A percentile compares a stretch with the other conserved stretches of the same genome.
Evolutionary conservation across 176 grass and related monocot species (phyloP).

Genomic region (Chloris gayana): DNA sequence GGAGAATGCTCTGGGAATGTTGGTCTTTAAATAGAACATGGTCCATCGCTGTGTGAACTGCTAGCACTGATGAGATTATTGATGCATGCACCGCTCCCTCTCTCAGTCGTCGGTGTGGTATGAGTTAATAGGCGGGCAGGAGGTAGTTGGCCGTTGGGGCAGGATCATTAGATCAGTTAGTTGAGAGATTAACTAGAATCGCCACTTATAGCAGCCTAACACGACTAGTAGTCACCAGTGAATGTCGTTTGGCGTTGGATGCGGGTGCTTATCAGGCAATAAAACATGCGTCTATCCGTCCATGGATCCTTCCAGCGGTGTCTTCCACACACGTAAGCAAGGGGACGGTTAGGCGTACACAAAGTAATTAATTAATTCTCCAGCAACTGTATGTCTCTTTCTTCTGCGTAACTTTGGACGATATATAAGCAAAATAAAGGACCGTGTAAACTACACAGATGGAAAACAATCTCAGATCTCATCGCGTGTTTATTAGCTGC

Average conservation of each 20-base stretch:
- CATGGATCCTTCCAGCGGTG: neutral
- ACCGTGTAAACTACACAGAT: too few relatives aligned
- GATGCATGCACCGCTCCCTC: neutral
- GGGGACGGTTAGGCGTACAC: neutral
- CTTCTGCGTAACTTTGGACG: too few relatives aligned
- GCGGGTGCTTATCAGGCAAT: neutral
- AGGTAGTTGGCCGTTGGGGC: neutral
- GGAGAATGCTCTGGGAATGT: neutral
- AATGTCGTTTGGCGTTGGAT: neutral
- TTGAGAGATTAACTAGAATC: neutral
- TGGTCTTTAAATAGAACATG: constrained; percentile 1
- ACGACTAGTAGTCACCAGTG: neutral
- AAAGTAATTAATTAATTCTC: neutral
- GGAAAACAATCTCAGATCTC: too few relatives aligned
- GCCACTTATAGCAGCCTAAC: neutral
- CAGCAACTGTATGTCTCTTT: too few relatives aligned
- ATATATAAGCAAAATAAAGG: too few relatives aligned
- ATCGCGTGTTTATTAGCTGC: too few relatives aligned
- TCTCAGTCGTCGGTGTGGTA: neutral
- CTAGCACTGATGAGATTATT: neutral
- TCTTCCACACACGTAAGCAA: neutral
- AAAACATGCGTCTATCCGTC: neutral
- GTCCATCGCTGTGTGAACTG: too few relatives aligned
- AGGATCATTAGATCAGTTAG: neutral
- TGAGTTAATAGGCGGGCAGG: constrained; percentile 2